phyloP scores from a whole-genome alignment of 345 rosid genomes.

The Hypericum perforatum region DNA sequence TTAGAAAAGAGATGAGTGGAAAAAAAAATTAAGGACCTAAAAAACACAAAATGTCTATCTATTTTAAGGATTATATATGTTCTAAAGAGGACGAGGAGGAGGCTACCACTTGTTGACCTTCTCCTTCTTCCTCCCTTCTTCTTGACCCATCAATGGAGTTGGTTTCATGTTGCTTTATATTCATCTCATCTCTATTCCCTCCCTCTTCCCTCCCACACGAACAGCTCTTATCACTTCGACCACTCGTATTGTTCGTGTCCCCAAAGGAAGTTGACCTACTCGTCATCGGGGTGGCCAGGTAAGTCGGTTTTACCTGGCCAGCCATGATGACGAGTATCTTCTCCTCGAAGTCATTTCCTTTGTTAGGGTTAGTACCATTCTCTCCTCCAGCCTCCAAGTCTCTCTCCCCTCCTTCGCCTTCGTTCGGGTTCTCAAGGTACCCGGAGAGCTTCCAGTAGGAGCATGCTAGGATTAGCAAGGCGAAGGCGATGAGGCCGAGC shows the following conservation, averaged over 20 bases:
- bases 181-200: not conserved
- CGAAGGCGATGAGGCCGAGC: slow-evolving; percentile 85
- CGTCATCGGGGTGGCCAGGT: slow-evolving; percentile 62
- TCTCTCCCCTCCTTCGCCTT: slow-evolving; percentile 19
- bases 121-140: too few relatives aligned
- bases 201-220: not conserved
- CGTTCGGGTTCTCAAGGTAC: slow-evolving; percentile 36
- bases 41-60: not conserved
- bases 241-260: not conserved
- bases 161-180: too few relatives aligned
- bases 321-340: slow-evolving; percentile 88
- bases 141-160: too few relatives aligned
- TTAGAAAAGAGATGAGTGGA: not conserved
- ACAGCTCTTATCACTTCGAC: not conserved
- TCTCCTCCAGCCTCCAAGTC: slow-evolving; percentile 53
- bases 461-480: slow-evolving; percentile 80
- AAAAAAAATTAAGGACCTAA: not conserved
- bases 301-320: slow-evolving; percentile 59
- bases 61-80: not conserved
- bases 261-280: slow-evolving; percentile 9
- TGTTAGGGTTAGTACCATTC: slow-evolving; percentile 17
- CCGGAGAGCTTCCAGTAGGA: slow-evolving; percentile 91
- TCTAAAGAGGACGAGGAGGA: too few relatives aligned
- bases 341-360: slow-evolving; percentile 37
- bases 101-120: too few relatives aligned